Evolutionary conservation across 805 yeast genomes (phyloP), one percentile per base, ranked within the genome.

Genomic region (Lipomyces starkeyi): DNA sequence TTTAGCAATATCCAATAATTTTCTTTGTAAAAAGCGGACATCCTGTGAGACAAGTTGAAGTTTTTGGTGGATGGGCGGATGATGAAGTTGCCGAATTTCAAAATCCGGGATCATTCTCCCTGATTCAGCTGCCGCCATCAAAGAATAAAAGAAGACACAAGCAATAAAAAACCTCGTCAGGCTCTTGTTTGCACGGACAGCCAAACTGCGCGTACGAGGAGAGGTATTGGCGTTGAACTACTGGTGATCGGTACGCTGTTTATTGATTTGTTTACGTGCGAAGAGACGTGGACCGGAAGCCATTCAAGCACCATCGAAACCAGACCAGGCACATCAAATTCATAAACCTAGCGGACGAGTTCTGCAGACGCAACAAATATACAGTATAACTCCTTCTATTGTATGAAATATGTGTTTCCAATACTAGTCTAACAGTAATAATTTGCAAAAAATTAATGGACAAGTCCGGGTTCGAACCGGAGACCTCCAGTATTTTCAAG

Each of bases 11-110:
- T 76, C 75, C n/a, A 79, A 70, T 14, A 88, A 72, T 68, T 82
- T 82, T 20, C 76, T 73, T 73, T 85, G 85, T 9, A 88, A 76
- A 66, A 80, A 81, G 52, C 80, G 79, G 57, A 87, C 78, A 67
- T 88, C 91, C 66, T 82, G 64, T 17, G 67, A 63, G 8, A 69
- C 63, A 6, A 71, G 65, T 29, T 71, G 73, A 17, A 71, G 67
- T 32, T 67, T 66, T 37, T 71, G 73, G 47, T 71, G 73, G 58
- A 68, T 61, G 1, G 72, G 72, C 29, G 72, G 71, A 58, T 69
- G 72, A 40, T 69, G 72, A 9, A 69, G 62, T 34, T 67, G 63
- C 20, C 63, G 72, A 14, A 69, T 65, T 40, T 63, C 65, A 58
- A 65, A 62, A 49, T 69, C 72, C 1, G 66, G 64, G 22, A 69